phyloP scores from a whole-genome alignment of 352 stramenopile species.

The Globisporangium barbulae region DNA sequence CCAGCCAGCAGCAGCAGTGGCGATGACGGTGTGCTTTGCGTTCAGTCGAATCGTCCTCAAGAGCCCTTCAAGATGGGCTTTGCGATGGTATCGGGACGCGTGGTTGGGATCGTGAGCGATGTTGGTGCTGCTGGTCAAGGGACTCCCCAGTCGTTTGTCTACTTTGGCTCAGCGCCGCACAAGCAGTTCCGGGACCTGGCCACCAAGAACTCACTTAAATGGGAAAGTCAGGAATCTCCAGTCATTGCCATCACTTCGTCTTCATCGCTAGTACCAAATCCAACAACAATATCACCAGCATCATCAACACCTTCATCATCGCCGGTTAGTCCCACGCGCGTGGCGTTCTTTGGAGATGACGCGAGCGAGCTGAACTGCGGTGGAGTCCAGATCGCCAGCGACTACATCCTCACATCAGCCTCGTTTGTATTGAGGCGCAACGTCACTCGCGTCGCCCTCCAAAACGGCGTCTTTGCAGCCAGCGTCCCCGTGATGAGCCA shows the following conservation, averaged over 20 bases:
- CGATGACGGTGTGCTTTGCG: neutral
- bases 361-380: neutral
- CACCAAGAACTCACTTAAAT: neutral
- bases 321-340: neutral
- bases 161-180: neutral
- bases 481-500: neutral
- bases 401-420: conserved; percentile 13
- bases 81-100: neutral
- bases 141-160: neutral
- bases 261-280: neutral
- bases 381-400: conserved; percentile 4
- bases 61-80: neutral
- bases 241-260: neutral
- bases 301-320: neutral
- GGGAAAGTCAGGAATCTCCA: neutral
- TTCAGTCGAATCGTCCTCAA: neutral
- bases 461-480: neutral
- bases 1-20: neutral
- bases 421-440: conserved; percentile 1
- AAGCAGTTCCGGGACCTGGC: neutral
- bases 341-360: conserved; percentile 1
- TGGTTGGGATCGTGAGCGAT: neutral
- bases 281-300: neutral
- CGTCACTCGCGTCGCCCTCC: neutral
- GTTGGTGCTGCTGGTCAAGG: neutral